Base-by-base conservation (phyloP, 176 grass and related monocot species). In the Dendrocalamus sinicus region DNA sequence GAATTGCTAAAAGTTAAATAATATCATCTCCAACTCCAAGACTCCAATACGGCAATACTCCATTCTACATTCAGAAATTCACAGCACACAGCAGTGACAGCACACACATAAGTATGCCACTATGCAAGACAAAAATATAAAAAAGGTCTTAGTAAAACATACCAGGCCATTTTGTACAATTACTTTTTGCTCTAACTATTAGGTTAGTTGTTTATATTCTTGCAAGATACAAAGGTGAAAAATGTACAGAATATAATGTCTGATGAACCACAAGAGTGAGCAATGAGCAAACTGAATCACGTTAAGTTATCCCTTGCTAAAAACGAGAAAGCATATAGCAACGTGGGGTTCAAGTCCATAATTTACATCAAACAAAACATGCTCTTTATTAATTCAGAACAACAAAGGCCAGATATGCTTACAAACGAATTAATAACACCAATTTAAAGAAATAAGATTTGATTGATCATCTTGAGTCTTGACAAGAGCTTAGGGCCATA, bases 121-220 rank as follows among this genome's bases (percentile, higher is more conserved):
- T 6, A 47, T 52, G 50, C 6, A 30, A 67, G 14, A 28, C 20
- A 73, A 41, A 72, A 65, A 52, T 32, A 32, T 57, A 28, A 84
- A 47, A 9, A 16, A 10, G 2, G 2, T 22, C 12, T 10, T 14
- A 1, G 15, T 79, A 26, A 26, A 73, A 86, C 82, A 48, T 30
- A 74, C 24, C 9, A 59, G 7, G 1, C 24, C 61, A 23, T 73
- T 73, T 41, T 62, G 4, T 75, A 47, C 51, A 72, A 67, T 7
- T 55, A 53, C 4, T 39, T 9, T 80, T 71, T 81, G 32, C 23
- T 46, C 6, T 7, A 86, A 54, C 17, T 54, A 86, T 62, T 71
- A 35, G 35, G 24, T 11, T 2, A 16, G 10, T 63, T 46, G 78
- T 72, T 65, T 43, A 77, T 23, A 51, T 52, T 65, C 12, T 46